These are phyloP conservation scores for Hyphopichia burtonii DNA, from an alignment of 1,139 yeast genomes.

Conservation along the genomic window DNA sequence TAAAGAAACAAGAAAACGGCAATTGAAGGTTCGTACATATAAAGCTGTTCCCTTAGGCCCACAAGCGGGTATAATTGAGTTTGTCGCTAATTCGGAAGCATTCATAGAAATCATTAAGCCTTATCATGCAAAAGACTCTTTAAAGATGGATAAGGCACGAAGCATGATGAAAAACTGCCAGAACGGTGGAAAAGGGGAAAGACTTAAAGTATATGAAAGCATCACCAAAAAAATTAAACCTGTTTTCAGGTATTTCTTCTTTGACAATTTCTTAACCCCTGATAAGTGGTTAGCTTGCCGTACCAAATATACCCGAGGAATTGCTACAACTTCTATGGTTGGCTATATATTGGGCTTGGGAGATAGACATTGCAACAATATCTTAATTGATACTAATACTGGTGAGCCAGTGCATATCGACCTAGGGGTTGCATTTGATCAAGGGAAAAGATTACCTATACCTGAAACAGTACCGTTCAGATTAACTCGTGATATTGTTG, in stretches of 20 bases:
- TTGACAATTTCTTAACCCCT: conserved; percentile 63
- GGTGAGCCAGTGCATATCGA: conserved; percentile 98
- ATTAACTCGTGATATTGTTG: conserved; percentile 84
- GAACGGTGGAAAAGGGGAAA: conserved; percentile 38
- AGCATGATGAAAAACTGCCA: conserved; percentile 61
- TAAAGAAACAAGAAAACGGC: conserved; percentile 54
- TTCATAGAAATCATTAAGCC: conserved; percentile 65
- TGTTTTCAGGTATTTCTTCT: conserved; percentile 67
- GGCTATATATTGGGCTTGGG: conserved; percentile 91
- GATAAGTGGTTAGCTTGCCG: conserved; percentile 73
- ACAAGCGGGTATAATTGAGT: conserved; percentile 83
- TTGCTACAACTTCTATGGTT: conserved; percentile 82
- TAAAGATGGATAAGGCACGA: conserved; percentile 61
- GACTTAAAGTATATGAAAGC: conserved; percentile 50
- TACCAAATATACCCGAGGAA: conserved; percentile 68
- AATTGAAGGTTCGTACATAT: conserved; percentile 73
- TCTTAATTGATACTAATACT: conserved; percentile 68
- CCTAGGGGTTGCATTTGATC: conserved; percentile 94
- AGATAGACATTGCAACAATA: conserved; percentile 91
- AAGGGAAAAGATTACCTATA: conserved; percentile 75
- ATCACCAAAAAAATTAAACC: conserved; percentile 62
- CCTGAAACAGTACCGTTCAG: conserved; percentile 96
- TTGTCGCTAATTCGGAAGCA: conserved; percentile 76
- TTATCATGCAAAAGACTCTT: conserved; percentile 46
- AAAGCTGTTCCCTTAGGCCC: conserved; percentile 91